Percentiles rank a stretch among this genome's conserved stretches.
phyloP scores from a whole-genome alignment of 495 filamentous ascomycete genomes.

The Hyphodiscus hymeniophilus region DNA sequence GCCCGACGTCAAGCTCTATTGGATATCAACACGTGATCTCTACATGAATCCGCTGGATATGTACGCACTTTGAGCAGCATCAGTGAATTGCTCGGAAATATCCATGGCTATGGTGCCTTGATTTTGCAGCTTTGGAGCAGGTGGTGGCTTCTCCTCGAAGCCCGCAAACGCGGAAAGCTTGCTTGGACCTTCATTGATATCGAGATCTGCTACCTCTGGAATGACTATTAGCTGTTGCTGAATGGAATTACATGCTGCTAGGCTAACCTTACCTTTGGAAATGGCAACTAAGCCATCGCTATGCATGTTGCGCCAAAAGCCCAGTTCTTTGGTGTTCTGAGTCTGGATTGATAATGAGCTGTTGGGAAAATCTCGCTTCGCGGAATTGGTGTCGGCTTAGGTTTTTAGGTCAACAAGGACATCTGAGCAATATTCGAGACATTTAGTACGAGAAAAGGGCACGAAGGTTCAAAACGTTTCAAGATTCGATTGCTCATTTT shows the following conservation, averaged over 20 bases:
- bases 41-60: not conserved
- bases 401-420: too few species aligned
- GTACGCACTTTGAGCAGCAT: constrained; percentile 58
- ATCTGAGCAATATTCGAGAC: too few species aligned
- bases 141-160: constrained; percentile 15
- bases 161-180: constrained; percentile 7
- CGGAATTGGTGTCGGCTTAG: too few species aligned
- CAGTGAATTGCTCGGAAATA: constrained; percentile 68
- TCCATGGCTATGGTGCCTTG: constrained; percentile 53
- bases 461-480: too few species aligned
- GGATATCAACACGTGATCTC: constrained; percentile 18
- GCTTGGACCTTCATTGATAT: constrained; percentile 12
- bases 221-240: not conserved
- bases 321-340: not conserved
- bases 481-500: too few species aligned
- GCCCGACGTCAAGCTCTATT: constrained; percentile 65
- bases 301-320: constrained; percentile 3
- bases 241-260: not conserved
- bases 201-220: constrained; percentile 15
- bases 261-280: constrained; percentile 8
- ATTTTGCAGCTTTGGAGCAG: constrained; percentile 30
- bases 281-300: constrained; percentile 6
- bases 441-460: too few species aligned
- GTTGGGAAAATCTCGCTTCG: not conserved
- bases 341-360: too few species aligned